Conservation (phyloP, 129 eudicot species). For the Pittosporum tobira region DNA sequence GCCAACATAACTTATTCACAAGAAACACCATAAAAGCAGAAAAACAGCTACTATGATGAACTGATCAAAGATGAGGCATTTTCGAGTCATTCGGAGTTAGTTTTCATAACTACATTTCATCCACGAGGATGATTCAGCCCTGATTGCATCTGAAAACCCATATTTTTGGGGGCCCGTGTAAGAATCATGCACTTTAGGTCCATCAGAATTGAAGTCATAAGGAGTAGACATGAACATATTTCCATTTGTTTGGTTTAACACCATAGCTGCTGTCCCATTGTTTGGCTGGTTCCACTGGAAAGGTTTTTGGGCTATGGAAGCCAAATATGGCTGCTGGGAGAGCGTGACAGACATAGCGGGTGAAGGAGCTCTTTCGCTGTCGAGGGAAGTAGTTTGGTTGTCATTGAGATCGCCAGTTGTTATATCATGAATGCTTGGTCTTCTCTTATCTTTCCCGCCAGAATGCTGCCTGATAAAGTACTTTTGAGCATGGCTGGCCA, state of each 20-base stretch:
- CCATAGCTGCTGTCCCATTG: slow-evolving; percentile 24
- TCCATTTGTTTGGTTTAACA: slow-evolving; percentile 40
- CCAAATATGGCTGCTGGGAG: slow-evolving; percentile 10
- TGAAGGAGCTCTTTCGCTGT: slow-evolving; percentile 31
- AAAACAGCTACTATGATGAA: slow-evolving; percentile 15
- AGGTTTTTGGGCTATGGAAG: slow-evolving; percentile 28
- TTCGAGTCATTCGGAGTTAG: background rate
- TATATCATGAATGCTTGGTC: slow-evolving; percentile 95
- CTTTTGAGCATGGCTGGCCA: slow-evolving; percentile 97
- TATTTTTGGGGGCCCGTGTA: slow-evolving; percentile 37
- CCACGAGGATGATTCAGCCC: slow-evolving; percentile 57
- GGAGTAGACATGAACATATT: slow-evolving; percentile 31
- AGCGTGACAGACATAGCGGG: no score
- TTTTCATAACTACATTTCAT: slow-evolving; percentile 24
- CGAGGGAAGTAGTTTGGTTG: slow-evolving; percentile 36
- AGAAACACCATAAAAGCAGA: slow-evolving; percentile 10
- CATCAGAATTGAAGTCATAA: slow-evolving; percentile 33
- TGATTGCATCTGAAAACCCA: slow-evolving; percentile 67
- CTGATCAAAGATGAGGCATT: background rate
- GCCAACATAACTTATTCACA: slow-evolving; percentile 34
- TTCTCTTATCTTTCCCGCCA: slow-evolving; percentile 87
- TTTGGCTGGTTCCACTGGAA: slow-evolving; percentile 57
- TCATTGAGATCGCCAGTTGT: slow-evolving; percentile 73
- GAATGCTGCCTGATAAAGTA: slow-evolving; percentile 92
- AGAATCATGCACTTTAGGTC: slow-evolving; percentile 43